phyloP scores from a whole-genome alignment of 2,329 filamentous ascomycete species.

The Ceratocystis huliohia region DNA sequence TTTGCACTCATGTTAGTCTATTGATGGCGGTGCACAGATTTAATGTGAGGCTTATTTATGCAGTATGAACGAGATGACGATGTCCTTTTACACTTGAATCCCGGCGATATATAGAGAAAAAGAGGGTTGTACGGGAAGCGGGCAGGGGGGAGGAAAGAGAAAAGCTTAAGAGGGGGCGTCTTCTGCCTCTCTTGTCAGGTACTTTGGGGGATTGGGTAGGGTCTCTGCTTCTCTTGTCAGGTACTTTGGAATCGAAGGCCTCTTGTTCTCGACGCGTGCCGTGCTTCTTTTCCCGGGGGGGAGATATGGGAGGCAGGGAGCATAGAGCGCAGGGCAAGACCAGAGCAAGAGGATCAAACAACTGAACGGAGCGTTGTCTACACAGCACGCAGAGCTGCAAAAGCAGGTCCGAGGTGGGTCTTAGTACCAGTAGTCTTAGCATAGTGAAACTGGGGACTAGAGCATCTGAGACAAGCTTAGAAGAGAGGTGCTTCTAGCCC shows the following conservation, averaged over 20 bases:
- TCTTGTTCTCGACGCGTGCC: background rate
- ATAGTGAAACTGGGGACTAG: background rate
- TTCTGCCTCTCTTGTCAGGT: background rate
- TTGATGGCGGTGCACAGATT: constrained; percentile 6
- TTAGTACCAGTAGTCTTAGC: background rate
- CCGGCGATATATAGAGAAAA: background rate
- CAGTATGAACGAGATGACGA: background rate
- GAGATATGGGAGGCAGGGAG: background rate
- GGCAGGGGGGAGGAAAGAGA: background rate
- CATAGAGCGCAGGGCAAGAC: background rate
- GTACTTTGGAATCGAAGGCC: background rate
- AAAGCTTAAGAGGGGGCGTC: background rate
- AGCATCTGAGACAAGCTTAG: background rate
- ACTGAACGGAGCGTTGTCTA: background rate
- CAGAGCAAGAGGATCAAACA: constrained; percentile 2
- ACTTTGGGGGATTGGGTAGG: background rate
- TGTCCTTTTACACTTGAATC: background rate
- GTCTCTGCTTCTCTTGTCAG: background rate
- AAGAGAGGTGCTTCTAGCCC: background rate
- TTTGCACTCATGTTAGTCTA: no score
- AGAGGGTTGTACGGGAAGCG: background rate
- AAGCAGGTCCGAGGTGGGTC: background rate
- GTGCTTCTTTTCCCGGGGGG: background rate
- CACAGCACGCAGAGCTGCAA: constrained; percentile 3
- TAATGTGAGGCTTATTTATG: background rate